Conservation (phyloP, 257 asterid species). For the Osmanthus fragrans region DNA sequence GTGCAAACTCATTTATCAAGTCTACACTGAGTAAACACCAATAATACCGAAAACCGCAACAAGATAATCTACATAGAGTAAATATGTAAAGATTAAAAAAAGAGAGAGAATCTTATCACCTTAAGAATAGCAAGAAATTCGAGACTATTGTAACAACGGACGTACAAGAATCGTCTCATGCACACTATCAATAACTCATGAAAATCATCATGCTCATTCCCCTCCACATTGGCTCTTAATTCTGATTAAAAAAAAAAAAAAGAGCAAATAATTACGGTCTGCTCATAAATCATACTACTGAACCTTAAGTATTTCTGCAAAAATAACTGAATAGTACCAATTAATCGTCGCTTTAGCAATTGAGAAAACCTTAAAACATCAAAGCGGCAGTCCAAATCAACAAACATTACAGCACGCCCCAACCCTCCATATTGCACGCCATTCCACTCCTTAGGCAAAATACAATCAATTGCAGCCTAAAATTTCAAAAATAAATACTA, state of each 20-base stretch:
- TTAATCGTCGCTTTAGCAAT: slow-evolving; percentile 50
- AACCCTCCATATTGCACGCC: slow-evolving; percentile 79
- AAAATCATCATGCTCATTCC: slow-evolving; percentile 36
- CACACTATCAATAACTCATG: slow-evolving; percentile 64
- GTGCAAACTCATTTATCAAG: too few species aligned
- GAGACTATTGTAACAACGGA: slow-evolving; percentile 70
- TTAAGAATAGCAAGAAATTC: slow-evolving; percentile 88
- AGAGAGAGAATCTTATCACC: too few species aligned
- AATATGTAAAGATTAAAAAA: too few species aligned
- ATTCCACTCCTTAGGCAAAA: slow-evolving; percentile 88
- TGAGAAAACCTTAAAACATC: slow-evolving; percentile 63
- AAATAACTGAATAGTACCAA: slow-evolving; percentile 20
- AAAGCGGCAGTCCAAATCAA: slow-evolving; percentile 91
- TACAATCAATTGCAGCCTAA: slow-evolving; percentile 79
- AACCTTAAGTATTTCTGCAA: not conserved
- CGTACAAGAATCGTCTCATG: slow-evolving; percentile 76
- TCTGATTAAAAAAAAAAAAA: slow-evolving; percentile 24
- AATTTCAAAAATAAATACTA: not conserved
- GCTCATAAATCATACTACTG: not conserved
- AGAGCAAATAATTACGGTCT: not conserved
- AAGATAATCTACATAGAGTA: not conserved
- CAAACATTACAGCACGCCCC: slow-evolving; percentile 62
- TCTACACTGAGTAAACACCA: too few species aligned
- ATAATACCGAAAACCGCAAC: too few species aligned
- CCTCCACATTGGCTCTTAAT: slow-evolving; percentile 25